A percentile compares a stretch with the other conserved stretches of the same genome.
Evolutionary conservation across 768 basidiomycete genomes (phyloP).

Genomic region (Pleurotus djamor): DNA sequence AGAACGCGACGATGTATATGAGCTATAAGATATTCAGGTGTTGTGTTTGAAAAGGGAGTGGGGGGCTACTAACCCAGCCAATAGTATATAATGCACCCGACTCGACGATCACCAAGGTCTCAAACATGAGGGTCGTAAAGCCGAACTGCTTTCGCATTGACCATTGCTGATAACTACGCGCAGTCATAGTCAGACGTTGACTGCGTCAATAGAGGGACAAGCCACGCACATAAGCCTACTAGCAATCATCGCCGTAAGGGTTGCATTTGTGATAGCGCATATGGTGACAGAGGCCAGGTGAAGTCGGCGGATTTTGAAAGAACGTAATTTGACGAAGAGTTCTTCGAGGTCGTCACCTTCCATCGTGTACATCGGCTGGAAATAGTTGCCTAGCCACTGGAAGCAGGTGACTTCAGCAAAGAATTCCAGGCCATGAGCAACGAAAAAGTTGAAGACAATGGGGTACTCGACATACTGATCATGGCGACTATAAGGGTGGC

Average conservation of each 20-base stretch:
- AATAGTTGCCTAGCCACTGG: background rate
- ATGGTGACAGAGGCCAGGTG: background rate
- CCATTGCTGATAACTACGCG: background rate
- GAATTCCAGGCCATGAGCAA: too few species aligned
- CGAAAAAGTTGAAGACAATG: too few species aligned
- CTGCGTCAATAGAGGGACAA: too few species aligned
- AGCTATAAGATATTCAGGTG: background rate
- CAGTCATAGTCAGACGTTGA: too few species aligned
- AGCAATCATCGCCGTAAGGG: background rate
- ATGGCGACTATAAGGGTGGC: background rate
- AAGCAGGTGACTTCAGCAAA: background rate
- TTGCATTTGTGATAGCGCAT: background rate
- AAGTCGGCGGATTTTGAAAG: background rate
- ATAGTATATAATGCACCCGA: background rate
- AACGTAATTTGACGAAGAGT: background rate
- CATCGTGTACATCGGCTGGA: background rate
- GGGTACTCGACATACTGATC: background rate
- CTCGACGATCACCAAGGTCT: background rate
- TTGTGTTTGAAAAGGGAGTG: background rate
- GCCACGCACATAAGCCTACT: background rate
- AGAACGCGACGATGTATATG: background rate
- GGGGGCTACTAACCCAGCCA: background rate
- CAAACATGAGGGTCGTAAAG: background rate
- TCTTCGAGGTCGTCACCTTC: background rate
- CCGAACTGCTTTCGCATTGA: background rate